A percentile compares a stretch with the other conserved stretches of the same genome.
Conservation (phyloP, 768 basidiomycete species). For the Russula compacta region DNA sequence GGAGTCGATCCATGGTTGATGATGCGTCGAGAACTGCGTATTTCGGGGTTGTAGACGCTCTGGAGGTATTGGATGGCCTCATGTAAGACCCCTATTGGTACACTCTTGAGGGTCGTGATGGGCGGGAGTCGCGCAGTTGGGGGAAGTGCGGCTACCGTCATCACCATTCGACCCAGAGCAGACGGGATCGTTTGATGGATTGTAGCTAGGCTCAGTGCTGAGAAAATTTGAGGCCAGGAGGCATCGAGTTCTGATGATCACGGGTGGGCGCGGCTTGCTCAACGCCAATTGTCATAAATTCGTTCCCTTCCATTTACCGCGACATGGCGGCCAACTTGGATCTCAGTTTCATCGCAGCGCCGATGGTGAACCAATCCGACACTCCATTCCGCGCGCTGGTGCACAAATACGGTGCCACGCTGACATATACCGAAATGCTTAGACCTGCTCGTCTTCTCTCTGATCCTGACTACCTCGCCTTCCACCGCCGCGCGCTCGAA, state of each 20-base stretch:
- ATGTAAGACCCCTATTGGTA: conserved; percentile 24
- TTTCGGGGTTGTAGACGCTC: conserved; percentile 48
- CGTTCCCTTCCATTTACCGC: not conserved
- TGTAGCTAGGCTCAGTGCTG: not conserved
- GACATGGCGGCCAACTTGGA: conserved; percentile 8
- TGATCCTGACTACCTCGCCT: conserved; percentile 56
- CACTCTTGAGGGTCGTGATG: conserved; percentile 1
- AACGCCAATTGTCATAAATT: not conserved
- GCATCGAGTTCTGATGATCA: not conserved
- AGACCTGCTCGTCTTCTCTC: conserved; percentile 50
- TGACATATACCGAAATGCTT: conserved; percentile 75
- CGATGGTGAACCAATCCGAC: conserved; percentile 78
- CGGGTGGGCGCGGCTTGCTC: not conserved
- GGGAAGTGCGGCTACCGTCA: not conserved
- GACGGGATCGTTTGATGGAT: too few relatives aligned
- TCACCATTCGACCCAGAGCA: not conserved
- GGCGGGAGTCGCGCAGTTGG: conserved; percentile 9
- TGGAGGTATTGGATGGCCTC: conserved; percentile 43
- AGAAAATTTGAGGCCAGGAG: not conserved
- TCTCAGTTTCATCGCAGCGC: conserved; percentile 46
- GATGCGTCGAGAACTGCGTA: conserved; percentile 46
- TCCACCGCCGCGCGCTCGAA: conserved; percentile 49
- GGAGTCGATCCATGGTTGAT: not conserved
- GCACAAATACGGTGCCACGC: conserved; percentile 52
- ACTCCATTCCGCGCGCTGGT: conserved; percentile 61